A percentile compares a stretch with the other conserved stretches of the same genome.
Conservation (phyloP, 306 rosid genomes). For the Corylus heterophylla region DNA sequence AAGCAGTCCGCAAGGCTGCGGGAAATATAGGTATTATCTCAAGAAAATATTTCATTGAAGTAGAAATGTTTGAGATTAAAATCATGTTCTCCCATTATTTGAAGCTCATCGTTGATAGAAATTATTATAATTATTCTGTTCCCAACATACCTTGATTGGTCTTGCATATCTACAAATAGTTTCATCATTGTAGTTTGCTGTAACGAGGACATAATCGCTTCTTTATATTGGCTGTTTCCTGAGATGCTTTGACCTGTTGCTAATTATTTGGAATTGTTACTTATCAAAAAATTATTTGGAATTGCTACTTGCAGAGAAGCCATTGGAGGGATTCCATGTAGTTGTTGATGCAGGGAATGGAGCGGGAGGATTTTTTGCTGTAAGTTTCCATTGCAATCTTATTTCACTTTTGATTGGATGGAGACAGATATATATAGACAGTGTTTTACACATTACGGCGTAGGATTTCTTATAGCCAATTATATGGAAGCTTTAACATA, state of each 20-base stretch:
- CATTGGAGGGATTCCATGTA: constrained; percentile 90
- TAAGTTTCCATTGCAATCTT: constrained; percentile 35
- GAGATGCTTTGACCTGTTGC: constrained; percentile 15
- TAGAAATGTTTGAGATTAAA: constrained; percentile 19
- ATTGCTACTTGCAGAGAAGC: constrained; percentile 60
- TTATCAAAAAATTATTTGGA: background rate
- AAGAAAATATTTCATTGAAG: constrained; percentile 29
- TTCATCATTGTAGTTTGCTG: background rate
- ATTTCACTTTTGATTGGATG: background rate
- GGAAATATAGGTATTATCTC: constrained; percentile 70
- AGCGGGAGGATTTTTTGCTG: constrained; percentile 94
- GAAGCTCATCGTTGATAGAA: constrained; percentile 21
- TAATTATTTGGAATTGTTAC: constrained; percentile 28
- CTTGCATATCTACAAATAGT: background rate
- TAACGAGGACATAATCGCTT: background rate
- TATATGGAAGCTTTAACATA: background rate
- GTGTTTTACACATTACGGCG: background rate
- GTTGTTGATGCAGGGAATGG: constrained; percentile 98
- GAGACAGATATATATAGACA: too few relatives aligned
- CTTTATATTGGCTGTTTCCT: constrained; percentile 9
- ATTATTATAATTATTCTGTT: background rate
- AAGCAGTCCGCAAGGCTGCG: constrained; percentile 85
- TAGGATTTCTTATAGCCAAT: background rate
- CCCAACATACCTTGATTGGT: background rate
- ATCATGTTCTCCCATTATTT: constrained; percentile 1